phyloP scores from a whole-genome alignment of 192 early-diverging fungal genomes.

The Anaeromyces robustus region DNA sequence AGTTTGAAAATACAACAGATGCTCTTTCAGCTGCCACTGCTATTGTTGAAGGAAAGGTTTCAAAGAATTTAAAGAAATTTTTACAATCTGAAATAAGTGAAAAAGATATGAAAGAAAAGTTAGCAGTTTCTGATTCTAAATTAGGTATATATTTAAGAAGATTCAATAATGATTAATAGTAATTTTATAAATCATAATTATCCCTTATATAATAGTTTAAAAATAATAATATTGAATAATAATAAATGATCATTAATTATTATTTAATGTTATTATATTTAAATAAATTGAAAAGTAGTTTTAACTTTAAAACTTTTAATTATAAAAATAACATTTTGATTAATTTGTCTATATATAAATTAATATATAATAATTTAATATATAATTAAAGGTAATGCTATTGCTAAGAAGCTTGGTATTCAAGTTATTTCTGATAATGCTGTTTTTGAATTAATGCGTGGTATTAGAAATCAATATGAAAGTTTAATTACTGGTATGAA shows the following conservation, averaged over 20 bases:
- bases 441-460: conserved; percentile 84
- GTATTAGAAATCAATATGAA: conserved; percentile 86
- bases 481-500: conserved; percentile 75
- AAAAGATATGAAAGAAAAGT: conserved; percentile 78
- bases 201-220: no score
- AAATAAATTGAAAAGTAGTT: no score
- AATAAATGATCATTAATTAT: no score
- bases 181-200: no score
- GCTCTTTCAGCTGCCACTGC: conserved; percentile 92
- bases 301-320: no score
- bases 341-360: no score
- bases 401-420: conserved; percentile 75
- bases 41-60: conserved; percentile 88
- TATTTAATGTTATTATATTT: no score
- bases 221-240: no score
- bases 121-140: conserved; percentile 86
- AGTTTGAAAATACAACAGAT: conserved; percentile 97
- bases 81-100: conserved; percentile 67
- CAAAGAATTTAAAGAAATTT: conserved; percentile 88
- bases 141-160: conserved; percentile 39
- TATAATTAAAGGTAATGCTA: conserved; percentile 32
- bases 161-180: background rate
- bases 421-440: conserved; percentile 66
- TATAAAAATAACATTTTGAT: no score
- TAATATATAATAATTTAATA: no score